These are phyloP conservation scores for Lachnellula arida DNA, from an alignment of 2,329 filamentous ascomycete species.

Conservation along the genomic window DNA sequence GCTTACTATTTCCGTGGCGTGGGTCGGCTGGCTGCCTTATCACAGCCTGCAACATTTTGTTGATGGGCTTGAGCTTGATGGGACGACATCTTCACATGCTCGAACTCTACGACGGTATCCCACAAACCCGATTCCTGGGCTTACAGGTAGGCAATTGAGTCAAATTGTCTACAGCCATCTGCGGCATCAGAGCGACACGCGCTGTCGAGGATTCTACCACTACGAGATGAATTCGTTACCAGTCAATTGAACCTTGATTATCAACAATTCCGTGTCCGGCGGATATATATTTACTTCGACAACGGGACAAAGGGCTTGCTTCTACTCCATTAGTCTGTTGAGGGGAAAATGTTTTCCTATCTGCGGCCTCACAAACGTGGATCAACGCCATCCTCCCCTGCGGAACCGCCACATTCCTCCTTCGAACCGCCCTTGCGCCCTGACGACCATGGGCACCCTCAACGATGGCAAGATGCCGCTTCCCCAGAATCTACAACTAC, in stretches of 20 bases:
- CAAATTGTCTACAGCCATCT: background rate
- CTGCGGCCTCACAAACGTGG: slow-evolving; percentile 31
- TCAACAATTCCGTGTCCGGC: background rate
- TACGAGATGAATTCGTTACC: slow-evolving; percentile 7
- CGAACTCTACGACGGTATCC: background rate
- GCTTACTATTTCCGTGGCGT: background rate
- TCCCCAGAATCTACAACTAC: slow-evolving; percentile 16
- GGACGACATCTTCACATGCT: background rate
- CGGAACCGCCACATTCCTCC: slow-evolving; percentile 22
- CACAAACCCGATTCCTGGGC: background rate
- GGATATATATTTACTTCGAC: background rate
- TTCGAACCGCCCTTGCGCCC: slow-evolving; percentile 25
- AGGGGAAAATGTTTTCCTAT: slow-evolving; percentile 31
- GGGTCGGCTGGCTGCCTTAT: background rate
- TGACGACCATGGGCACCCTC: slow-evolving; percentile 26
- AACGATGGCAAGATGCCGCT: slow-evolving; percentile 21
- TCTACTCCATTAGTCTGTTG: background rate
- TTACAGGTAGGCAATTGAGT: background rate
- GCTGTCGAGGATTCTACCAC: background rate
- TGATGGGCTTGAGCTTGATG: background rate
- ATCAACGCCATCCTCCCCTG: slow-evolving; percentile 31
- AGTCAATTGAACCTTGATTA: slow-evolving; percentile 5
- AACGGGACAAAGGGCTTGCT: background rate
- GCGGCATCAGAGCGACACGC: background rate
- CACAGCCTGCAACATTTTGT: background rate